Base-by-base conservation (phyloP, 2,329 filamentous ascomycete genomes). In the Pseudogymnoascus destructans region DNA sequence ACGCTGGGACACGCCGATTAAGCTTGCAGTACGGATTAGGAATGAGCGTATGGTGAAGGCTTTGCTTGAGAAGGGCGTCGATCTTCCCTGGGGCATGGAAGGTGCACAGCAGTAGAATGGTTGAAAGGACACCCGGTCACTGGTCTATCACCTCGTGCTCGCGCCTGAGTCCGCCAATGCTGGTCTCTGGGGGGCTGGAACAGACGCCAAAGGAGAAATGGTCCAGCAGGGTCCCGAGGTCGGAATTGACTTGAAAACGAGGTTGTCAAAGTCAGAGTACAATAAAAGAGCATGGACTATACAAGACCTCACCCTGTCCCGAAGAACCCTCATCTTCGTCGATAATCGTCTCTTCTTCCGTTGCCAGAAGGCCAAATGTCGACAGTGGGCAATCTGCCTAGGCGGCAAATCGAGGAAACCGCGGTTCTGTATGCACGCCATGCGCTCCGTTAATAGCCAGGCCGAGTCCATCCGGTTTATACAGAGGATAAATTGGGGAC, bases 281-380 rank as follows among this genome's bases (percentile, higher is more conserved):
- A 36, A 6, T 10, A 8, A 33, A 49, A 21, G 59, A 38, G 60
- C 54, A 9, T 63, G 60, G 61, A 63, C 60, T 21, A 59, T 60
- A 25, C 61, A 63, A 25, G 60, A 63, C 25, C 2, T 58, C 7
- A 23, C 58, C 5, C 59, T 63, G 40, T 61, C 61, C 3, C 17
- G 40, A 38, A 36, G 61, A 33, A 9, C 8, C 2, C 3, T 62
- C 0, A 23, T 58, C 5, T 63, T 63, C 25, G 1, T 36, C n/a
- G 8, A 52, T 6, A 57, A 60, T 10, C 58, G 55, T 11, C 54
- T 61, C 6, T 36, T 36, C n/a, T 36, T 36, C n/a, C 35, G 32
- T n/a, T 17, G 35, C 4, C 35, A 36, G 8, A 7, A 1, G 35
- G 35, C 35, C 1, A 17, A 5, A 36, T 5, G 3, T 36, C 35